Evolutionary conservation across 2,329 filamentous ascomycete genomes (phyloP).

Genomic region (Talaromyces islandicus): DNA sequence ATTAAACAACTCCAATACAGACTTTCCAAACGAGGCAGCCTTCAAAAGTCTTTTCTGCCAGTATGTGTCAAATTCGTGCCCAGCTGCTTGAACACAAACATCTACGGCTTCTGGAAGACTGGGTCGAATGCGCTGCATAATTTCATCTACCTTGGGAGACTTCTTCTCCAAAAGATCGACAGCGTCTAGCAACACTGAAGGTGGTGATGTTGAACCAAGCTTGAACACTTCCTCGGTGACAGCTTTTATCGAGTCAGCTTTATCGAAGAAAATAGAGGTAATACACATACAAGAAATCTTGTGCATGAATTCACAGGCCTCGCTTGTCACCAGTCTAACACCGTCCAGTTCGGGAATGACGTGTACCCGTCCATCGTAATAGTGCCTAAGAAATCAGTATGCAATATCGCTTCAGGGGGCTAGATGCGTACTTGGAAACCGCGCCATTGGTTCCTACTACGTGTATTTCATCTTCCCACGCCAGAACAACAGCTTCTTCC

Average conservation of each 20-base stretch:
- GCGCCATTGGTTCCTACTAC: slow-evolving; percentile 80
- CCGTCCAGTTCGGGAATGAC: slow-evolving; percentile 83
- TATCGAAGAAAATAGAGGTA: not conserved
- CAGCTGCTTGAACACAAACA: slow-evolving; percentile 85
- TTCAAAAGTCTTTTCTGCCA: slow-evolving; percentile 97
- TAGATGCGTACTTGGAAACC: slow-evolving; percentile 49
- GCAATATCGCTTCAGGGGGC: not conserved
- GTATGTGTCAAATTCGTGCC: slow-evolving; percentile 80
- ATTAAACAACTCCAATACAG: slow-evolving; percentile 92
- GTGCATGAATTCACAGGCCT: slow-evolving; percentile 96
- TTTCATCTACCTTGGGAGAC: slow-evolving; percentile 94
- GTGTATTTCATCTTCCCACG: slow-evolving; percentile 97
- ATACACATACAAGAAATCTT: slow-evolving; percentile 63
- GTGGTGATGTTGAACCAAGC: slow-evolving; percentile 78
- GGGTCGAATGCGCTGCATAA: slow-evolving; percentile 86
- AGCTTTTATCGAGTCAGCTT: slow-evolving; percentile 33
- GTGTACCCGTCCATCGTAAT: slow-evolving; percentile 88
- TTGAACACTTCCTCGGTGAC: slow-evolving; percentile 86
- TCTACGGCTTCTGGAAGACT: slow-evolving; percentile 90
- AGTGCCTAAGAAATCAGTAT: slow-evolving; percentile 52
- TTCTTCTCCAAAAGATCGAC: slow-evolving; percentile 86
- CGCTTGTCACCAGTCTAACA: slow-evolving; percentile 82
- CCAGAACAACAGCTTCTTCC: slow-evolving; percentile 84
- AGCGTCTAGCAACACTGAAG: slow-evolving; percentile 89
- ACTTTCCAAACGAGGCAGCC: slow-evolving; percentile 95